These are phyloP conservation scores for Letharia lupina DNA, from an alignment of 495 filamentous ascomycete species.

Conservation along the genomic window DNA sequence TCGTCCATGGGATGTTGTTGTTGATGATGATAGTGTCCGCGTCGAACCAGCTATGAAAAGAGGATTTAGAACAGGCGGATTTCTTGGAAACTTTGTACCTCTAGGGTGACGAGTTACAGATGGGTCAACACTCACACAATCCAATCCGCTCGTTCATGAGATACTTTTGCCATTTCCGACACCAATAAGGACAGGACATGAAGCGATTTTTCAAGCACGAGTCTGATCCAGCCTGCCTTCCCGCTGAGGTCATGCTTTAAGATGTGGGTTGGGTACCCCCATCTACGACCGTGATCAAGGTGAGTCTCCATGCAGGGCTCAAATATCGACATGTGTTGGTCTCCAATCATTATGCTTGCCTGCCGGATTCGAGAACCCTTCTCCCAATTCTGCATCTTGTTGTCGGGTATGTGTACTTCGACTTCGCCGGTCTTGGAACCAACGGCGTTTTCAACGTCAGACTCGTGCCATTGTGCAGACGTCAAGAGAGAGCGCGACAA, in stretches of 20 bases:
- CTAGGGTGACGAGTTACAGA: not conserved
- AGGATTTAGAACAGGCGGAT: not conserved
- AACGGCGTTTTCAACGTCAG: not conserved
- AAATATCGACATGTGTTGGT: slow-evolving; percentile 21
- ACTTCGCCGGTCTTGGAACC: not conserved
- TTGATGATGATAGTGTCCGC: slow-evolving; percentile 31
- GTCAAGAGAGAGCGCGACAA: not conserved
- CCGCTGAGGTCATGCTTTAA: slow-evolving; percentile 24
- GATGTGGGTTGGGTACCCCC: slow-evolving; percentile 38
- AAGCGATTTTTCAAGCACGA: slow-evolving; percentile 35
- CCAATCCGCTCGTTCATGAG: slow-evolving; percentile 35
- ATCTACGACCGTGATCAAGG: slow-evolving; percentile 29
- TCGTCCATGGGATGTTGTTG: slow-evolving; percentile 40
- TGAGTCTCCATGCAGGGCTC: slow-evolving; percentile 36
- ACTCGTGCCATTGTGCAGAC: not conserved
- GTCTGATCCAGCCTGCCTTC: slow-evolving; percentile 17
- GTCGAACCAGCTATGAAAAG: slow-evolving; percentile 40
- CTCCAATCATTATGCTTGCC: slow-evolving; percentile 12
- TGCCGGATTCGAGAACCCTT: slow-evolving; percentile 8
- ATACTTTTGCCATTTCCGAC: slow-evolving; percentile 34
- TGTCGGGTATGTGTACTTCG: not conserved
- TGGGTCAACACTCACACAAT: slow-evolving; percentile 31
- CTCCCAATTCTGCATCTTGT: not conserved
- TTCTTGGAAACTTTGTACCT: not conserved
- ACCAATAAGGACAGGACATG: slow-evolving; percentile 36